Conservation (phyloP, 2,329 filamentous ascomycete species). For the Bipolaris victoriae region DNA sequence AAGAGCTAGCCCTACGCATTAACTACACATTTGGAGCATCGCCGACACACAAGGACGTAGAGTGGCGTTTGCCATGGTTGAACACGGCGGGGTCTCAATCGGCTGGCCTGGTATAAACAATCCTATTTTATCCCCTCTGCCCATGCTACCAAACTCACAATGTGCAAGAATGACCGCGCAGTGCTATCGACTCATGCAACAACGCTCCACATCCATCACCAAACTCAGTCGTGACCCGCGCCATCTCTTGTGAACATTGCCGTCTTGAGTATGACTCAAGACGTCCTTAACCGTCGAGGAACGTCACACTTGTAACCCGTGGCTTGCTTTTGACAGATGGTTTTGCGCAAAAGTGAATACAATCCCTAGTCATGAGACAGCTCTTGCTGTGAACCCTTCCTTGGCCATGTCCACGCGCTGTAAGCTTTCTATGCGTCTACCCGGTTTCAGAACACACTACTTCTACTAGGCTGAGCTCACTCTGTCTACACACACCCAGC, state of each 20-base stretch:
- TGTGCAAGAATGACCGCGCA: neutral
- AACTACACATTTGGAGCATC: slow-evolving; percentile 8
- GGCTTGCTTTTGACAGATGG: slow-evolving; percentile 10
- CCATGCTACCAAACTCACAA: neutral
- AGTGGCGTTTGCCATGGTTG: slow-evolving; percentile 3
- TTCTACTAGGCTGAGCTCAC: neutral
- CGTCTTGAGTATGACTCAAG: neutral
- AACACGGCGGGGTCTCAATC: neutral
- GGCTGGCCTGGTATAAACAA: neutral
- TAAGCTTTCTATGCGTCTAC: neutral
- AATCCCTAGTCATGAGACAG: neutral
- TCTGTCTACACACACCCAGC: neutral
- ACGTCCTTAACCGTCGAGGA: neutral
- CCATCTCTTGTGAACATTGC: neutral
- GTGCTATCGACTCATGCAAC: neutral
- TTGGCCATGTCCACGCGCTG: neutral
- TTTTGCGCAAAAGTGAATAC: neutral
- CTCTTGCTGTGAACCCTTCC: neutral
- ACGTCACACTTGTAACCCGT: slow-evolving; percentile 14
- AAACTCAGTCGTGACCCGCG: neutral
- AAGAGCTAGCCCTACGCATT: neutral
- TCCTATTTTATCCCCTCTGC: neutral
- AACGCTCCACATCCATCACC: neutral
- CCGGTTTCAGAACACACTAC: neutral
- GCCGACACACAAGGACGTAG: slow-evolving; percentile 1